These are phyloP conservation scores for Dictyostelium intermedium DNA, from an alignment of 78 protist genomes.

Conservation along the genomic window DNA sequence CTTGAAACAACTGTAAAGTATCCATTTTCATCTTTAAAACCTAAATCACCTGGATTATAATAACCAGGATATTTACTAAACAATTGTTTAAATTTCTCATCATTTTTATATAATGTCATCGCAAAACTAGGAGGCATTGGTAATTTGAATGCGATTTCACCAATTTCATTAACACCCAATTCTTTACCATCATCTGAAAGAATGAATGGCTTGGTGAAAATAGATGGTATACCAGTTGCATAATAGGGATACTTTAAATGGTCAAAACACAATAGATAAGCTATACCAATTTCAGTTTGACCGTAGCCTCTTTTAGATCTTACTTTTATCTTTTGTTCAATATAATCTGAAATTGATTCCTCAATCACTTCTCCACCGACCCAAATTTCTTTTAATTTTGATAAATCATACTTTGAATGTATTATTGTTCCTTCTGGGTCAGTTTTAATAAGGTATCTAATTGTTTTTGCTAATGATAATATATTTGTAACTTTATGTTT, in stretches of 20 bases:
- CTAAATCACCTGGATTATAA: constrained; percentile 88
- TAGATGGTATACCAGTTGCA: not conserved
- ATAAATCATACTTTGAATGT: not conserved
- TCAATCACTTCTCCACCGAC: not conserved
- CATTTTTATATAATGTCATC: constrained; percentile 39
- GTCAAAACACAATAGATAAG: not conserved
- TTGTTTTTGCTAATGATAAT: constrained; percentile 70
- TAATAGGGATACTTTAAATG: no score
- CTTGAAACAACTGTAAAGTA: constrained; percentile 77
- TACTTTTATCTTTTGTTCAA: not conserved
- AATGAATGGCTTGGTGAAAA: not conserved
- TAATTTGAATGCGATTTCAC: constrained; percentile 60
- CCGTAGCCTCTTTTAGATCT: not conserved
- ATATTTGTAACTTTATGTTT: constrained; percentile 29
- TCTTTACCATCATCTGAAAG: not conserved
- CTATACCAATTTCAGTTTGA: not conserved
- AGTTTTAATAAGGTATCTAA: constrained; percentile 31
- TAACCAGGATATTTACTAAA: constrained; percentile 31
- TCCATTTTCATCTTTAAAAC: constrained; percentile 54
- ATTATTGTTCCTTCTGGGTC: constrained; percentile 42
- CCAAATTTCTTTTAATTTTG: not conserved
- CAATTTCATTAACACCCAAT: not conserved
- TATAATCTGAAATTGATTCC: not conserved
- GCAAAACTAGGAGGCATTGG: constrained; percentile 89
- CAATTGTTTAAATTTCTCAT: constrained; percentile 63